Conservation (phyloP, 371 early-diverging fungal species). For the Circinella minor region DNA sequence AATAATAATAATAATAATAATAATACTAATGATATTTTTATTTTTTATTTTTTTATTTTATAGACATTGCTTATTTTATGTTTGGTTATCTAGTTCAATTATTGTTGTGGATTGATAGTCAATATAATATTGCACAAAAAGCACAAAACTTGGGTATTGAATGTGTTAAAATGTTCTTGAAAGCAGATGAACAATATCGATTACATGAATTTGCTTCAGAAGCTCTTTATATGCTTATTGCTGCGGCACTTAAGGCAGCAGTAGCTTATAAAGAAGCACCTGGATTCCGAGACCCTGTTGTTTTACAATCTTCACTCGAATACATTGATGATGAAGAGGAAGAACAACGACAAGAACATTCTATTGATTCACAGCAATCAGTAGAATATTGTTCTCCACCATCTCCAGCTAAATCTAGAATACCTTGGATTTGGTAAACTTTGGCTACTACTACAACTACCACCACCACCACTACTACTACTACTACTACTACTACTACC, state of each 20-base stretch:
- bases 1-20: background rate
- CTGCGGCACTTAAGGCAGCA: slow-evolving; percentile 63
- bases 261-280: slow-evolving; percentile 69
- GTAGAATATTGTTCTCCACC: slow-evolving; percentile 1
- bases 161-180: slow-evolving; percentile 55
- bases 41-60: background rate
- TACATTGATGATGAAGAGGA: background rate
- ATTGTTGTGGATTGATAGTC: slow-evolving; percentile 53
- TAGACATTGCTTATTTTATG: slow-evolving; percentile 35
- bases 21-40: background rate
- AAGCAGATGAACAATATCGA: slow-evolving; percentile 64
- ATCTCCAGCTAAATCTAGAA: slow-evolving; percentile 5
- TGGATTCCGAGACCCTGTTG: slow-evolving; percentile 10
- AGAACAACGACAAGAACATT: background rate
- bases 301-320: background rate
- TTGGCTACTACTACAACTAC: too few relatives aligned
- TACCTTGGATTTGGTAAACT: slow-evolving; percentile 4
- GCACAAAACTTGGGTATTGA: slow-evolving; percentile 53
- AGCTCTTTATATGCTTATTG: slow-evolving; percentile 54
- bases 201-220: slow-evolving; percentile 65
- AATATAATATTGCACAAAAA: slow-evolving; percentile 55
- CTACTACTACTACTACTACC: too few relatives aligned
- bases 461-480: too few relatives aligned
- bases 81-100: slow-evolving; percentile 52
- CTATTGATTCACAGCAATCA: background rate